Evolutionary conservation across 1,284 basidiomycete genomes (phyloP).

Genomic region (Ganoderma boninense): DNA sequence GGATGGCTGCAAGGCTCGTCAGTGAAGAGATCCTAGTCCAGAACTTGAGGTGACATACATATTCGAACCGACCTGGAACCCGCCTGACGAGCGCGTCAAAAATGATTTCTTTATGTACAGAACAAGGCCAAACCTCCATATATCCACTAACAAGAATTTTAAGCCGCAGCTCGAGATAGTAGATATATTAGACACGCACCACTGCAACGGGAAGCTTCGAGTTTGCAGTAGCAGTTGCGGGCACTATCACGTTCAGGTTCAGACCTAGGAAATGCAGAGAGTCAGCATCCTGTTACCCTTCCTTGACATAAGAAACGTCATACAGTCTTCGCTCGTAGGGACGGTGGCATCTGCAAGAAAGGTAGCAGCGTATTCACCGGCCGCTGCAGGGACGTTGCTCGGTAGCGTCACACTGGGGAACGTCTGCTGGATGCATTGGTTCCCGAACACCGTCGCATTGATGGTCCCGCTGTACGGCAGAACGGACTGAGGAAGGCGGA

Average conservation of each 20-base stretch:
- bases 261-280: conserved; percentile 43
- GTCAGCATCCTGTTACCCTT: neutral
- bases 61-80: conserved; percentile 16
- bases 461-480: neutral
- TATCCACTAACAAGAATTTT: conserved; percentile 31
- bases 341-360: conserved; percentile 1
- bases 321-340: conserved; percentile 32
- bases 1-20: neutral
- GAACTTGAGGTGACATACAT: neutral
- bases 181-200: conserved; percentile 34
- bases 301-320: neutral
- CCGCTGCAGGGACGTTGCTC: conserved; percentile 4
- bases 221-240: conserved; percentile 29
- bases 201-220: conserved; percentile 52
- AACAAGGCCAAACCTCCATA: conserved; percentile 28
- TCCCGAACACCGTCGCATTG: conserved; percentile 18
- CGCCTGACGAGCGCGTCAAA: neutral
- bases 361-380: neutral
- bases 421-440: conserved; percentile 18
- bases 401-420: conserved; percentile 9
- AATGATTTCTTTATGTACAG: neutral
- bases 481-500: conserved; percentile 12
- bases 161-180: neutral
- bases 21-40: neutral
- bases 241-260: conserved; percentile 52